These are phyloP conservation scores for Priceomyces medius DNA, from an alignment of 805 yeast species.

Conservation along the genomic window DNA sequence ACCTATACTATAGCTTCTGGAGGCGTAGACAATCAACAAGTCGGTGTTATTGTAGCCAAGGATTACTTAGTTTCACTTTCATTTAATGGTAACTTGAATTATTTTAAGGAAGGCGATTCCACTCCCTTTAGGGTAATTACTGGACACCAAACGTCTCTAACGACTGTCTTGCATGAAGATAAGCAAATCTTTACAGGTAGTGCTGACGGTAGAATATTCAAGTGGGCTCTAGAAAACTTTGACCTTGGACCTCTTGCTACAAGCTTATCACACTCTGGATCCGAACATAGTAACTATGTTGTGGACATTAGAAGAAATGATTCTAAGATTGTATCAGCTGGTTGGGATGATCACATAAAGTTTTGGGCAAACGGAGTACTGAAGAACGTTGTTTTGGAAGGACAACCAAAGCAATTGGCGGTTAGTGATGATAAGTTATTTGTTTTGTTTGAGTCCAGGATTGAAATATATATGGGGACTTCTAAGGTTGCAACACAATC, in stretches of 20 bases:
- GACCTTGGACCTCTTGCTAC: slow-evolving; percentile 28
- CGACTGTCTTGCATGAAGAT: slow-evolving; percentile 46
- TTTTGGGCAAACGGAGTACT: slow-evolving; percentile 25
- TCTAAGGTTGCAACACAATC: slow-evolving; percentile 14
- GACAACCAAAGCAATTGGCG: slow-evolving; percentile 38
- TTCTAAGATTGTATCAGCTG: slow-evolving; percentile 49
- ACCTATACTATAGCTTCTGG: slow-evolving; percentile 48
- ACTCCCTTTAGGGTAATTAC: slow-evolving; percentile 42
- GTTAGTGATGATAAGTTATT: slow-evolving; percentile 26
- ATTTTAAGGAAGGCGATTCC: slow-evolving; percentile 42
- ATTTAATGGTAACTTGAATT: slow-evolving; percentile 67
- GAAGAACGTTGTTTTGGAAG: slow-evolving; percentile 14
- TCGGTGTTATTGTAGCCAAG: slow-evolving; percentile 73
- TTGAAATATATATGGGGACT: slow-evolving; percentile 20
- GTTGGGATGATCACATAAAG: slow-evolving; percentile 86
- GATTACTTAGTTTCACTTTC: slow-evolving; percentile 65
- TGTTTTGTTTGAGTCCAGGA: slow-evolving; percentile 30
- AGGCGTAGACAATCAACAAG: slow-evolving; percentile 63
- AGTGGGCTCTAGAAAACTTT: slow-evolving; percentile 48
- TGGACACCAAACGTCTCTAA: slow-evolving; percentile 85
- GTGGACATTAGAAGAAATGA: slow-evolving; percentile 44
- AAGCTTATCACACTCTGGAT: slow-evolving; percentile 29
- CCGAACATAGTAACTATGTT: slow-evolving; percentile 65
- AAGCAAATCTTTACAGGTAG: slow-evolving; percentile 60
- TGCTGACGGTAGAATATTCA: slow-evolving; percentile 71